These are phyloP conservation scores for Escovopsis weberi DNA, from an alignment of 2,329 filamentous ascomycete species.

Conservation along the genomic window DNA sequence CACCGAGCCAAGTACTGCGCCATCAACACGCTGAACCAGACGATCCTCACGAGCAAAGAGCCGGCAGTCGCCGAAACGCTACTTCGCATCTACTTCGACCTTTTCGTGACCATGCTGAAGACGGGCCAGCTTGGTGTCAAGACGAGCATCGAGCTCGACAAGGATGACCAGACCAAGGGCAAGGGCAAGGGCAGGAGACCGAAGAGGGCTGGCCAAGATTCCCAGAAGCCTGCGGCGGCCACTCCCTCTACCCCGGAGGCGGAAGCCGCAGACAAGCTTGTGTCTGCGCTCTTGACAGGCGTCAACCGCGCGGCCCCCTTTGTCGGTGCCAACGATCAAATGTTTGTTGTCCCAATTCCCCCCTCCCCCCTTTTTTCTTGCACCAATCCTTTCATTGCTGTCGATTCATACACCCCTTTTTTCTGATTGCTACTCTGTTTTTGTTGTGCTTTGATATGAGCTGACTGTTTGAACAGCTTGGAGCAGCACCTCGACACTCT, in stretches of 20 bases:
- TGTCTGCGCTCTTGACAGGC: slow-evolving; percentile 80
- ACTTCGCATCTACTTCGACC: slow-evolving; percentile 79
- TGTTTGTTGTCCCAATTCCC: slow-evolving; percentile 31
- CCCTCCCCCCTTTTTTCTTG: background rate
- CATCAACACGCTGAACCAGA: slow-evolving; percentile 94
- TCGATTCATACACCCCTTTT: too few species aligned
- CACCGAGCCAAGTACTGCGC: slow-evolving; percentile 88
- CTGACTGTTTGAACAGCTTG: slow-evolving; percentile 34
- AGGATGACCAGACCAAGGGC: slow-evolving; percentile 14
- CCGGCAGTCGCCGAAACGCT: slow-evolving; percentile 66
- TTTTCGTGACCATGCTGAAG: slow-evolving; percentile 76
- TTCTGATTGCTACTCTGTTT: too few species aligned
- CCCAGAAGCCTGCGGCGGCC: slow-evolving; percentile 11
- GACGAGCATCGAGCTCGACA: slow-evolving; percentile 31
- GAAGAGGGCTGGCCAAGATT: background rate
- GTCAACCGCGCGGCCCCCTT: slow-evolving; percentile 96
- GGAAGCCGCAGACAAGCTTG: slow-evolving; percentile 63
- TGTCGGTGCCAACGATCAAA: slow-evolving; percentile 62
- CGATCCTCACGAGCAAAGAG: slow-evolving; percentile 75
- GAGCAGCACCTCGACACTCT: slow-evolving; percentile 85
- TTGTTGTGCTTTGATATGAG: background rate
- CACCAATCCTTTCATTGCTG: background rate
- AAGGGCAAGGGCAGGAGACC: slow-evolving; percentile 10
- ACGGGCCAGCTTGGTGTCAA: slow-evolving; percentile 24
- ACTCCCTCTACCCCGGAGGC: slow-evolving; percentile 43